phyloP scores from a whole-genome alignment of 2,329 filamentous ascomycete species.

The Dactylella cylindrospora region DNA sequence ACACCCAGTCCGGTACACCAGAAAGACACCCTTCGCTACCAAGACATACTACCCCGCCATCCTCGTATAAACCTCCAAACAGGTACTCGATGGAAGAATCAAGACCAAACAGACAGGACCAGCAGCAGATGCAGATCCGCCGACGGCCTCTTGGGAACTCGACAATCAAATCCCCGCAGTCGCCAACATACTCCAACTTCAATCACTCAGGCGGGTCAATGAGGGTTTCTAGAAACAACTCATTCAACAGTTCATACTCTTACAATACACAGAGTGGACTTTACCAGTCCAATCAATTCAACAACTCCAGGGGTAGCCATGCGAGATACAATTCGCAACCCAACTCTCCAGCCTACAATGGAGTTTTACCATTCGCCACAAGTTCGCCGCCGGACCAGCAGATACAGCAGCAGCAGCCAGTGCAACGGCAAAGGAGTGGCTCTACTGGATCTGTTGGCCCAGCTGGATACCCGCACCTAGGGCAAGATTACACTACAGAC shows the following conservation, averaged over 20 bases:
- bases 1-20: not conserved
- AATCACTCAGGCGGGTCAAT: slow-evolving; percentile 4
- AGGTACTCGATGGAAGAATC: slow-evolving; percentile 31
- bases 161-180: slow-evolving; percentile 27
- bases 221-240: slow-evolving; percentile 25
- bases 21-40: slow-evolving; percentile 29
- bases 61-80: slow-evolving; percentile 26
- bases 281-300: slow-evolving; percentile 16
- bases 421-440: slow-evolving; percentile 18
- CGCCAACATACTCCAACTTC: slow-evolving; percentile 4
- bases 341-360: slow-evolving; percentile 6
- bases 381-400: slow-evolving; percentile 9
- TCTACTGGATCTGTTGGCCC: slow-evolving; percentile 26
- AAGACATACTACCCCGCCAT: slow-evolving; percentile 30
- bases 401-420: too few species aligned
- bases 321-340: not conserved
- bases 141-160: slow-evolving; percentile 35
- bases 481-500: slow-evolving; percentile 14
- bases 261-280: slow-evolving; percentile 23
- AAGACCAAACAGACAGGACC: too few species aligned
- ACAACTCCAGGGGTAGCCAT: not conserved
- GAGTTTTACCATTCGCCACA: slow-evolving; percentile 24
- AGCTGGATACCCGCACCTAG: slow-evolving; percentile 30
- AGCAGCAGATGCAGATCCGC: slow-evolving; percentile 10
- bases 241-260: slow-evolving; percentile 31